These are phyloP conservation scores for Phaeoacremonium minimum DNA, from an alignment of 2,329 filamentous ascomycete genomes.

Conservation along the genomic window DNA sequence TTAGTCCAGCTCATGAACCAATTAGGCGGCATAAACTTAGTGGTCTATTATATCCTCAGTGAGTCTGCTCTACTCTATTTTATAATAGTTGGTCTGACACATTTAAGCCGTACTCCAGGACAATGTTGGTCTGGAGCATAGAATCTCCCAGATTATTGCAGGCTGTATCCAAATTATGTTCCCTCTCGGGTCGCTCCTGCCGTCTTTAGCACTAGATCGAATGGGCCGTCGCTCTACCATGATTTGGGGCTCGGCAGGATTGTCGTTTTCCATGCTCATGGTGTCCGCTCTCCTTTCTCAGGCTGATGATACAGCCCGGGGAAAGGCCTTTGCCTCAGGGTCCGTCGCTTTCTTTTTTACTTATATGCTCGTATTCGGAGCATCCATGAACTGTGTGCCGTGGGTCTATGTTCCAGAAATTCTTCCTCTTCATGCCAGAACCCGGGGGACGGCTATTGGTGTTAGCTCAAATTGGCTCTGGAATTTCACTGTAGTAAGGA, in stretches of 20 bases:
- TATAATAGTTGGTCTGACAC: conserved; percentile 19
- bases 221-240: conserved; percentile 35
- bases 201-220: conserved; percentile 24
- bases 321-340: conserved; percentile 10
- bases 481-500: conserved; percentile 23
- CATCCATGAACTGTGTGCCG: conserved; percentile 25
- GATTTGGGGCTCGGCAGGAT: conserved; percentile 31
- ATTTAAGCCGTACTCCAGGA: conserved; percentile 31
- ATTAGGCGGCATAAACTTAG: conserved; percentile 40
- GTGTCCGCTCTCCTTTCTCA: conserved; percentile 21
- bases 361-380: conserved; percentile 20
- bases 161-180: conserved; percentile 33
- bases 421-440: conserved; percentile 23
- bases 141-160: conserved; percentile 25
- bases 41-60: conserved; percentile 29
- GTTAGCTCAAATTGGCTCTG: conserved; percentile 29
- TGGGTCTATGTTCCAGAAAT: conserved; percentile 33
- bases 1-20: conserved; percentile 47
- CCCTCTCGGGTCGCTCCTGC: conserved; percentile 27
- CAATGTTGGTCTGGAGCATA: conserved; percentile 24
- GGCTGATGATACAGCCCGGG: not conserved
- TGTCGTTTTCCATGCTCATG: conserved; percentile 30
- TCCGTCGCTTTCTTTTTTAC: conserved; percentile 31
- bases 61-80: conserved; percentile 3
- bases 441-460: conserved; percentile 24